Evolutionary conservation across 345 rosid genomes (phyloP), one percentile per base, ranked within the genome.

Genomic region (Linum trigynum): DNA sequence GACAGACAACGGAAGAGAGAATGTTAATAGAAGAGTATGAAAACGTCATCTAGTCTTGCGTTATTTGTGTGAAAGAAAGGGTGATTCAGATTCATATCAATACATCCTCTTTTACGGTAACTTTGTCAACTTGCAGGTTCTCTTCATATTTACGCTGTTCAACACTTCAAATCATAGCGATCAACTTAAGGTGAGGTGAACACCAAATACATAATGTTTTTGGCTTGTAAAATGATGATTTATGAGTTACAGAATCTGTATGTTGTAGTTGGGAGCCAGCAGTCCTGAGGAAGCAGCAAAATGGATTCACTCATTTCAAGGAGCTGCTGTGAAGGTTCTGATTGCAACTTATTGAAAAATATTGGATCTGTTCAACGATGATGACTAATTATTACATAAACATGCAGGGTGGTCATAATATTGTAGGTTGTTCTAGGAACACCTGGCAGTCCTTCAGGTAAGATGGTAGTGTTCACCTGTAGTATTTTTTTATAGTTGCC

Each of bases 251-350:
- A 63, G 16, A 72, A 66, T 65, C 66, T 67, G 59, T 65, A 74
- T 67, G 50, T 73, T 69, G 62, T 80, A 87, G 98, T 75, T 91
- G 69, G 98, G 96, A 84, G 96, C 98, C 68, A 82, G 86, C 74
- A 83, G 98, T 72, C 89, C 98, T 55, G 95, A 92, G 72, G 98
- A 89, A 78, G 98, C 95, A 72, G 98, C 94, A 57, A 83, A 80
- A 78, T 92, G 98, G 98, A 92, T 92, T 70, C 92, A 81, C 77
- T 80, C 82, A 35, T 80, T 92, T 57, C 89, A 87, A 75, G 90
- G 89, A 69, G 81, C 85, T 53, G 91, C 95, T 69, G 69, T 87
- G 71, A 85, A 92, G 96, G 95, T 92, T 55, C 17, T 14, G 48
- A 70, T 39, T 15, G 61, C 69, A 67, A 51, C n/a, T 61, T 45